These are phyloP conservation scores for Wilcoxina mikolae DNA, from an alignment of 495 filamentous ascomycete genomes.

Conservation along the genomic window DNA sequence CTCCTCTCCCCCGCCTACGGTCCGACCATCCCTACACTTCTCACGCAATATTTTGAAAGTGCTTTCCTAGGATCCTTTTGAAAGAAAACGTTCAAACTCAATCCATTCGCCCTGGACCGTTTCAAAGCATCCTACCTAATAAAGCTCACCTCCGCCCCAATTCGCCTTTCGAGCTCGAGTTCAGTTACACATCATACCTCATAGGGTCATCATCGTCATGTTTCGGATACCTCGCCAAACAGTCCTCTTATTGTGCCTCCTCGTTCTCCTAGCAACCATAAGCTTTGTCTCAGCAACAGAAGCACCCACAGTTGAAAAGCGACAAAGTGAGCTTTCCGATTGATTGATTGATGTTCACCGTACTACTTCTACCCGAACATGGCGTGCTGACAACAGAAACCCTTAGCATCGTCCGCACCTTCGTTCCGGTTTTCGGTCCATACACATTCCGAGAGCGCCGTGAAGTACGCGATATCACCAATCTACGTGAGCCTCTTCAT, in stretches of 20 bases:
- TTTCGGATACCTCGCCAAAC: not conserved
- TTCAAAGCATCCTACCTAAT: too few relatives aligned
- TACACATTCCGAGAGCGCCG: constrained; percentile 9
- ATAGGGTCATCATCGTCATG: too few relatives aligned
- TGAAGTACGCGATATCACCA: constrained; percentile 5
- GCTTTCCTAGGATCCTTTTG: too few relatives aligned
- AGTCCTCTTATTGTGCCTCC: not conserved
- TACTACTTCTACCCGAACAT: not conserved
- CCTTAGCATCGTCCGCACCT: not conserved
- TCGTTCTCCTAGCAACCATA: not conserved
- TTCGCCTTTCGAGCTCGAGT: too few relatives aligned
- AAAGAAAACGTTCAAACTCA: too few relatives aligned
- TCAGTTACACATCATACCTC: too few relatives aligned
- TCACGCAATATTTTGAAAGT: too few relatives aligned
- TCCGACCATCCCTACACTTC: too few relatives aligned
- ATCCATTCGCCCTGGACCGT: too few relatives aligned
- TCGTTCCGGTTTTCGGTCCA: constrained; percentile 12
- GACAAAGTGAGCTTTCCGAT: constrained; percentile 3
- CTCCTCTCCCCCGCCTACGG: too few relatives aligned
- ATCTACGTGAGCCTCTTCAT: not conserved
- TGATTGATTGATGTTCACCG: too few relatives aligned
- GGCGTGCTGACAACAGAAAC: not conserved
- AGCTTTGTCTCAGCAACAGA: not conserved
- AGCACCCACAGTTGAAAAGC: constrained; percentile 2
- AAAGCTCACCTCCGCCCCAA: too few relatives aligned